Evolutionary conservation across 1,284 basidiomycete genomes (phyloP).

Genomic region (Pseudozyma sp.): DNA sequence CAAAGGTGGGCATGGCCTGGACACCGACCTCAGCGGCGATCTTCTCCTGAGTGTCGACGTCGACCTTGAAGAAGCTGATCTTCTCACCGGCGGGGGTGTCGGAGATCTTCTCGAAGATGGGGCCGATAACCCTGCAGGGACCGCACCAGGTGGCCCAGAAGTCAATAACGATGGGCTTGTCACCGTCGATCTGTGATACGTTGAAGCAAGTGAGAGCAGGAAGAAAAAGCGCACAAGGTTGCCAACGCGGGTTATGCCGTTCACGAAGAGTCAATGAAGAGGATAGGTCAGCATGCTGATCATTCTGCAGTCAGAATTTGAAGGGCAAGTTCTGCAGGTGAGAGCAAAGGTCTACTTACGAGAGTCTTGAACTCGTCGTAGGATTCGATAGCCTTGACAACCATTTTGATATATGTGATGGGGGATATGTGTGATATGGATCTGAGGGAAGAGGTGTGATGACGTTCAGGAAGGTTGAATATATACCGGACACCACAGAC

Average conservation of each 20-base stretch:
- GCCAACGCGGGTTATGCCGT: background rate
- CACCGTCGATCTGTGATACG: constrained; percentile 71
- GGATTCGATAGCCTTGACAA: constrained; percentile 73
- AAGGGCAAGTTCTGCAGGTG: too few species aligned
- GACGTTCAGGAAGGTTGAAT: background rate
- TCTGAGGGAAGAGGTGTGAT: background rate
- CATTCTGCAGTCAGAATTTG: too few species aligned
- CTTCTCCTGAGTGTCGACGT: constrained; percentile 69
- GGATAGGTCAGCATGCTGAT: constrained; percentile 1
- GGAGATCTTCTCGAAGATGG: constrained; percentile 81
- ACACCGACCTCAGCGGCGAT: constrained; percentile 78
- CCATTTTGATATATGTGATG: constrained; percentile 37
- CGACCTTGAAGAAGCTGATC: constrained; percentile 82
- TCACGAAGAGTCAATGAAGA: background rate
- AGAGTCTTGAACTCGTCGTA: constrained; percentile 74
- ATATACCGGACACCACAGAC: background rate
- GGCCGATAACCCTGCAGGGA: constrained; percentile 79
- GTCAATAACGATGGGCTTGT: constrained; percentile 70
- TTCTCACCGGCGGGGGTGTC: constrained; percentile 53
- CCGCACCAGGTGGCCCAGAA: constrained; percentile 70
- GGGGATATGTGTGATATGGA: background rate
- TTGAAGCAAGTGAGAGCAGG: background rate
- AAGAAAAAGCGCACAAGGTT: background rate
- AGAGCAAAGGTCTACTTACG: constrained; percentile 64
- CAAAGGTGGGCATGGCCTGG: constrained; percentile 84